Base-by-base conservation (phyloP, 495 filamentous ascomycete species). In the Saxispiralis lemnorum region DNA sequence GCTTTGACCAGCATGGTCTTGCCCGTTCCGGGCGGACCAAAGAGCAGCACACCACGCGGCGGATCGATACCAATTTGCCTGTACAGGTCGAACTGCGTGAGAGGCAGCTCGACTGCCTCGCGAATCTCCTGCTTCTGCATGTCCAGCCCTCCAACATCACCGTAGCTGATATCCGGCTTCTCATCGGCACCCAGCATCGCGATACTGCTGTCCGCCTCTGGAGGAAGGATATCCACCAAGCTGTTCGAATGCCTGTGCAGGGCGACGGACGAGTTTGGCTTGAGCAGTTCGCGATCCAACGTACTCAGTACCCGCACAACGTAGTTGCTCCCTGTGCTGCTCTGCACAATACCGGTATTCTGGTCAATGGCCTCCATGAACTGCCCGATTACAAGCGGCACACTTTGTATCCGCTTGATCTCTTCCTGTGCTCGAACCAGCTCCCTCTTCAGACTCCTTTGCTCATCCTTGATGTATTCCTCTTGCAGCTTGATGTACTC, bases 331-430 rank as follows among this genome's bases (percentile, higher is more conserved):
- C 89, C 89, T 14, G 89, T 97, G 47, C 85, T 93, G 32, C 86
- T 94, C 60, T 96, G 92, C 37, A 97, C 89, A 52, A 97, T 97
- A 45, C 92, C 92, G 47, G 92, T 97, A 59, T 95, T 97, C 60
- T 97, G 92, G 64, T 97, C 89, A 55, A 97, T 97, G 40, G 89
- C 89, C 65, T 97, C 89, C 89, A 97, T 97, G 62, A 97, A 97
- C 66, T 97, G 89, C 38, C 89, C 89, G 60, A 97, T 97, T 44
- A 97, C 89, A 53, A 97, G 63, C 2, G 89, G 89, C 24, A 97
- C 89, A 62, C 85, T 93, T 63, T 97, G 89, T 60, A 97, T 97
- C 48, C 89, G 78, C 69, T 97, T 97, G 66, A 97, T 97, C 68
- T 97, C 89, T 63, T 97, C 89, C 62, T 97, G 89, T 51, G 89